A percentile compares a stretch with the other conserved stretches of the same genome.
phyloP scores from a whole-genome alignment of 805 yeast genomes.

The Hanseniaspora mollemarum region DNA sequence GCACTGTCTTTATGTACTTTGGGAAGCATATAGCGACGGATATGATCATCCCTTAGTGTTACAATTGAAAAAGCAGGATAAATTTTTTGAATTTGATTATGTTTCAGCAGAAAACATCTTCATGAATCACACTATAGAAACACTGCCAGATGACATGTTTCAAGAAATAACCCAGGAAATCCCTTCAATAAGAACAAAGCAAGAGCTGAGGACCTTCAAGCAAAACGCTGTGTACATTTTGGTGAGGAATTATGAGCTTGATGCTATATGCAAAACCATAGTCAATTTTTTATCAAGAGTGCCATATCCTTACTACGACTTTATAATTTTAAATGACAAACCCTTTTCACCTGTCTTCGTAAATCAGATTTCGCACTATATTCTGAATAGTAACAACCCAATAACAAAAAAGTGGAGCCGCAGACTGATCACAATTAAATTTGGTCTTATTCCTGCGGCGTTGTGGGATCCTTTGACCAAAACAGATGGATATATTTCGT shows the following conservation, averaged over 20 bases:
- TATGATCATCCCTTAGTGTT: constrained; percentile 5
- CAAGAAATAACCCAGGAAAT: not conserved
- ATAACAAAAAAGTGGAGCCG: constrained; percentile 31
- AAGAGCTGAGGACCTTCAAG: not conserved
- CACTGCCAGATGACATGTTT: not conserved
- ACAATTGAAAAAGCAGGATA: not conserved
- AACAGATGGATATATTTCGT: constrained; percentile 17
- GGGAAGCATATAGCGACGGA: constrained; percentile 4
- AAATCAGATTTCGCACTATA: constrained; percentile 36
- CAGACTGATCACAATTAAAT: constrained; percentile 36
- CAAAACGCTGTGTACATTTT: constrained; percentile 5
- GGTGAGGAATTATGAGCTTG: constrained; percentile 5
- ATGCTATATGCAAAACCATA: constrained; percentile 1
- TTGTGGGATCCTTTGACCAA: constrained; percentile 65
- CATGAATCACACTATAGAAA: not conserved
- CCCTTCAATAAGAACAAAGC: not conserved
- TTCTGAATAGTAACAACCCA: not conserved
- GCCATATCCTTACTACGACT: constrained; percentile 40
- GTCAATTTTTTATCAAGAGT: not conserved
- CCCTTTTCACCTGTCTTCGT: constrained; percentile 55
- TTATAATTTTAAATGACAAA: constrained; percentile 70
- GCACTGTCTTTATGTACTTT: not conserved
- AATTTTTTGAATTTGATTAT: constrained; percentile 3
- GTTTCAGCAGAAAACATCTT: not conserved
- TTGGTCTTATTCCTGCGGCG: constrained; percentile 51